These are phyloP conservation scores for Pueraria montana DNA, from an alignment of 306 rosid genomes.

Conservation along the genomic window DNA sequence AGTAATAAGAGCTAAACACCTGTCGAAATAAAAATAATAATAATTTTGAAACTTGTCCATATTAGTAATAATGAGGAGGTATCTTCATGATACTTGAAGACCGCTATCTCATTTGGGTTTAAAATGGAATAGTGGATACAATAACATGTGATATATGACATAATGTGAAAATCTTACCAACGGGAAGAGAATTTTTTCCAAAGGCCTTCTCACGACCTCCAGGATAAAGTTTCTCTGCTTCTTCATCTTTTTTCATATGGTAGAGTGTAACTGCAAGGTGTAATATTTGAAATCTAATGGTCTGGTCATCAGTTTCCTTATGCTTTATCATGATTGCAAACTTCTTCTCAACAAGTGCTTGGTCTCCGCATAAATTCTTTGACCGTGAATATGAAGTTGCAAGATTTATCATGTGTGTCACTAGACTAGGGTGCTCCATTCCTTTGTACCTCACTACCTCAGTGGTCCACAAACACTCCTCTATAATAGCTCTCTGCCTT, in stretches of 20 bases:
- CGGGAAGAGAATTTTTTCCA: slow-evolving; percentile 81
- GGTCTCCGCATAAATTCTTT: slow-evolving; percentile 74
- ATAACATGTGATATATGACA: no score
- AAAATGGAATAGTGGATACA: neutral
- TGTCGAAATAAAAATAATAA: no score
- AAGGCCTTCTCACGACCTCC: slow-evolving; percentile 85
- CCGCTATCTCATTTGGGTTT: slow-evolving; percentile 5
- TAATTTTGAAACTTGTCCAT: no score
- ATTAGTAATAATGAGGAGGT: no score
- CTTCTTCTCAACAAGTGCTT: slow-evolving; percentile 79
- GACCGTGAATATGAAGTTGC: slow-evolving; percentile 85
- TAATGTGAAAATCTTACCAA: slow-evolving; percentile 64
- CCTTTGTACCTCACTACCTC: slow-evolving; percentile 80
- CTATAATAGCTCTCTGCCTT: slow-evolving; percentile 86
- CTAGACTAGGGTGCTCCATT: slow-evolving; percentile 78
- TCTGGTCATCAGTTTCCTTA: slow-evolving; percentile 69
- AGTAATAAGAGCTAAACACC: no score
- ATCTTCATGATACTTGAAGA: slow-evolving; percentile 31
- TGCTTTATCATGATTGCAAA: slow-evolving; percentile 71
- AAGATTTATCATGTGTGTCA: slow-evolving; percentile 78
- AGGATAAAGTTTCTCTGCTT: slow-evolving; percentile 86
- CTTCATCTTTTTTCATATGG: slow-evolving; percentile 77
- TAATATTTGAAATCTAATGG: slow-evolving; percentile 85
- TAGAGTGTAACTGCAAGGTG: slow-evolving; percentile 87
- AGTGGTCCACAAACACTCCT: slow-evolving; percentile 78